Conservation (phyloP, 2,329 filamentous ascomycete genomes). For the Endoconidiophora laricicola region DNA sequence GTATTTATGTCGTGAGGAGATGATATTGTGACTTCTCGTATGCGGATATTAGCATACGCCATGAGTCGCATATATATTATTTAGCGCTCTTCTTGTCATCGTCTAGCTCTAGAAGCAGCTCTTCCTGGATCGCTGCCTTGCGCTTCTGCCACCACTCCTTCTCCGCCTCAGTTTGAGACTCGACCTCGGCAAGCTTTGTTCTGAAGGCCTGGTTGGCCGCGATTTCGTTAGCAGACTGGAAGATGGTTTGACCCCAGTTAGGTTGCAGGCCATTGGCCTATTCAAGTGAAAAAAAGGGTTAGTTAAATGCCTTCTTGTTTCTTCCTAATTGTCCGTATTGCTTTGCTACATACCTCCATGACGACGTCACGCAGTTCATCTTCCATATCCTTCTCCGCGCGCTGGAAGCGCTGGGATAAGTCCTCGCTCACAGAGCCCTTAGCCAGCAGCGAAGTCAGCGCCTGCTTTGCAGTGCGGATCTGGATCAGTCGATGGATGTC, state of each 20-base stretch:
- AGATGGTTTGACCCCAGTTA: conserved; percentile 87
- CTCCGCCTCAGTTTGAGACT: conserved; percentile 53
- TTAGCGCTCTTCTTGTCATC: conserved; percentile 25
- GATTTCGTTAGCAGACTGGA: conserved; percentile 96
- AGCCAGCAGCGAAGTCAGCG: conserved; percentile 67
- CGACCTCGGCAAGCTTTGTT: conserved; percentile 56
- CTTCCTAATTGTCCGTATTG: background rate
- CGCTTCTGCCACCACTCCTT: conserved; percentile 89
- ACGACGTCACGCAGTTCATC: conserved; percentile 90
- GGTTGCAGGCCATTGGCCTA: conserved; percentile 81
- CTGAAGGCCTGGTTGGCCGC: conserved; percentile 67
- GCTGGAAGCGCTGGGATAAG: conserved; percentile 78
- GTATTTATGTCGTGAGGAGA: too few species aligned
- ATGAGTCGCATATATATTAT: too few species aligned
- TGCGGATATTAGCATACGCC: too few species aligned
- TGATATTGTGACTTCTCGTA: too few species aligned
- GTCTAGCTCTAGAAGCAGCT: conserved; percentile 75
- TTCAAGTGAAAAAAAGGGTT: background rate
- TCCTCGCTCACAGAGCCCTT: conserved; percentile 91
- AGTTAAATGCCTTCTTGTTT: background rate
- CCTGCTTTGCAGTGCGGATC: conserved; percentile 75
- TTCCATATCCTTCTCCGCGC: conserved; percentile 95
- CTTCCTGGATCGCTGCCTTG: conserved; percentile 51
- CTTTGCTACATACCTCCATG: conserved; percentile 49
- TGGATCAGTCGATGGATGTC: conserved; percentile 86